Evolutionary conservation across 2,329 filamentous ascomycete genomes (phyloP), one percentile per base, ranked within the genome.

Genomic region (Paracoccidioides brasiliensis): DNA sequence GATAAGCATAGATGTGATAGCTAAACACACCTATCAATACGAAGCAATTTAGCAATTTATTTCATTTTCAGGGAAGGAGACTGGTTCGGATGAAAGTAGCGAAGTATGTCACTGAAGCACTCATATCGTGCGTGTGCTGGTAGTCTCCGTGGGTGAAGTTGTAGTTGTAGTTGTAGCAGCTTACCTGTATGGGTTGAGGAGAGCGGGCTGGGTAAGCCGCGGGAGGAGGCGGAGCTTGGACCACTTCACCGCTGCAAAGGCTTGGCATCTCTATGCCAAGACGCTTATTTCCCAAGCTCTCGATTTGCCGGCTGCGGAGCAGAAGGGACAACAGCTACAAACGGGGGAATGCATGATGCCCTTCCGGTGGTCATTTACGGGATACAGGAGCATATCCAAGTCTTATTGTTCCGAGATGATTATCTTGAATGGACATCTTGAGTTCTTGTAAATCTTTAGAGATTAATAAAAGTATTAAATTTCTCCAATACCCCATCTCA

Each of bases 1-100:
- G 49, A 52, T 28, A 35, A 52, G 4, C 49, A 52, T 52, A 52
- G 49, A 52, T 10, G 37, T 52, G 37, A 28, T 52, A 52, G 35
- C 49, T 52, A 41, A 37, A 52, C 32, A 52, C 32, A 52, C 7
- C 49, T 51, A 40, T 38, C 37, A 41, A 52, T 52, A 41, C 49
- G 22, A 52, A 52, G 49, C 49, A 52, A 52, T 52, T 52, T 41
- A 37, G 22, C 22, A 22, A 22, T 41, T 41, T 37, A n/a, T 52
- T 52, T 30, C 12, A 37, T 37, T n/a, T 30, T 45, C 9, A 22
- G n/a, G n/a, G 8, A 28, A 43, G 5, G 15, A 4, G 15, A 28
- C 22, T 44, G 15, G 15, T 4, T 28, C 30, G 42, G 42, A 44
- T 44, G 8, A 22, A 30, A 22, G 22, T 22, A 22, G 22, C 22